Evolutionary conservation across 352 stramenopile species (phyloP).

Genomic region (Phytophthora citrophthora): DNA sequence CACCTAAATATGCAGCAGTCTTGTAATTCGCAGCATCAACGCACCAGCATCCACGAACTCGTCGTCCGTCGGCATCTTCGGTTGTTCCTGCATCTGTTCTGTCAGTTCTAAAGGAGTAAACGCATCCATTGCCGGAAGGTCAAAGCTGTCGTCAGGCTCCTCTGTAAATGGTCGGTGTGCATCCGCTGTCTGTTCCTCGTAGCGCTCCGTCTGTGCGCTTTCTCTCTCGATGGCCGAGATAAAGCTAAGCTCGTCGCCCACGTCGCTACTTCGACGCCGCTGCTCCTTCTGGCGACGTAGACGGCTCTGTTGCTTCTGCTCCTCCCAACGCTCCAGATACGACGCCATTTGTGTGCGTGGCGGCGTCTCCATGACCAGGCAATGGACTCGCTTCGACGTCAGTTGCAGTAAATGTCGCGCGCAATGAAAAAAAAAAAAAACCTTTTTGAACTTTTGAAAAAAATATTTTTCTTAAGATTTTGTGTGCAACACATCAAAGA

Average conservation of each 20-base stretch:
- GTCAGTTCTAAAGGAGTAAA: conserved; percentile 29
- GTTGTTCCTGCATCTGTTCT: conserved; percentile 10
- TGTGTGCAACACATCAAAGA: neutral
- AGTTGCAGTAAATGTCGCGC: conserved; percentile 7
- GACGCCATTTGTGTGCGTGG: conserved; percentile 41
- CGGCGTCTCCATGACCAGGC: conserved; percentile 33
- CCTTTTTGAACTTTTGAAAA: conserved; percentile 13
- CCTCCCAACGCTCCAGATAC: conserved; percentile 60
- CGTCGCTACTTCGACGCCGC: conserved; percentile 24
- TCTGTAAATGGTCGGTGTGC: neutral
- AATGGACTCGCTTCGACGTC: neutral
- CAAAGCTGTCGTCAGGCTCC: conserved; percentile 31
- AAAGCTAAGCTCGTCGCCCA: conserved; percentile 37
- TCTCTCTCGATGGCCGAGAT: conserved; percentile 41
- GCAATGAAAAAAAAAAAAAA: neutral
- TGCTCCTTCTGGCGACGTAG: conserved; percentile 22
- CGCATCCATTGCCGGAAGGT: conserved; percentile 41
- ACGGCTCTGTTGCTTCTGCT: conserved; percentile 53
- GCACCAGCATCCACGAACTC: conserved; percentile 80
- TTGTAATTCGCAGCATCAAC: conserved; percentile 11
- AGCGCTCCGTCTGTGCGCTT: conserved; percentile 6
- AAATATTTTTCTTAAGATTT: neutral
- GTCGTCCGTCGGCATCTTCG: conserved; percentile 43
- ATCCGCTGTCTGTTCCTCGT: neutral
- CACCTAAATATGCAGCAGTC: neutral